Base-by-base conservation (phyloP, 768 basidiomycete genomes). In the Butyriboletus loyo region DNA sequence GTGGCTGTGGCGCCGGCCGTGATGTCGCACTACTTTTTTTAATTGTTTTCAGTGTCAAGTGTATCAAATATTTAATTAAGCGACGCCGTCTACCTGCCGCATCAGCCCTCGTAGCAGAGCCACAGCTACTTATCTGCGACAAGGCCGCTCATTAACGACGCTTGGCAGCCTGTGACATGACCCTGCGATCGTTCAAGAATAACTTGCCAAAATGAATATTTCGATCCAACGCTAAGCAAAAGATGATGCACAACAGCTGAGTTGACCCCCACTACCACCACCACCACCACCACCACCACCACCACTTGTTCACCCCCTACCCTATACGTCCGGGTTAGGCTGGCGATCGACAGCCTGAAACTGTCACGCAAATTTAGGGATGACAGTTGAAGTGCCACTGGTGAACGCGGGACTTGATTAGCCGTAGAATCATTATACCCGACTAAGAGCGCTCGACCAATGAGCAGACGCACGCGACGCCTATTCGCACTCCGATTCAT, bases 1-100 rank as follows among this genome's bases (percentile, higher is more conserved):
- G n/a, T 7, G 14, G 8, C 50, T 52, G 52, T 65, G 61, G 52
- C 50, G 52, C 27, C n/a, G 44, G 30, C 22, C 19, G 35, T 35
- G 41, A 51, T 32, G 15, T 27, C 14, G 27, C 14, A 21, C 24
- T 25, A 24, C 25, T 32, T 25, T 45, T 11, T 21, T 22, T 19
- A 36, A 28, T 24, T n/a, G 22, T n/a, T 11, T 19, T 27, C 35
- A 37, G 53, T 9, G 17, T n/a, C 52, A 17, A 27, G 30, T 25
- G 15, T 7, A 32, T 43, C 40, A 56, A 49, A 38, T 28, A 35
- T 22, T 30, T 11, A 7, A 14, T 44, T 40, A 50, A 45, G 32
- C 37, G 47, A 24, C 21, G 14, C 36, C 32, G 54, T 4, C 13
- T 14, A 25, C 19, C 32, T 14, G 37, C n/a, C n/a, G 37, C n/a